phyloP scores from a whole-genome alignment of 208 protist genomes.

The Leishmania amazonensis region DNA sequence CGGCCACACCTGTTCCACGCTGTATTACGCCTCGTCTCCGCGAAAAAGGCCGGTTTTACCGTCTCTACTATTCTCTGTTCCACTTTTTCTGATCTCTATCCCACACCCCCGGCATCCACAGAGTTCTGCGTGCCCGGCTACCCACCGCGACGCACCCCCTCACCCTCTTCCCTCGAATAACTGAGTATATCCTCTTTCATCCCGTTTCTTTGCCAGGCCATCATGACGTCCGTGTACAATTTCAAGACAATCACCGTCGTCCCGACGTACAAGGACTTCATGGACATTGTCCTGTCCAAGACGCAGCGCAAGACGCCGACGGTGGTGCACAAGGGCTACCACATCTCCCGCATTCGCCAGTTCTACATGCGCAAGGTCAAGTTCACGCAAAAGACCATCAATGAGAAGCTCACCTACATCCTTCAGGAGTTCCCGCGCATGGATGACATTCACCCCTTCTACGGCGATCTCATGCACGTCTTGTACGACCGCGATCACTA shows the following conservation, averaged over 20 bases:
- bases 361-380: slow-evolving; percentile 99
- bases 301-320: slow-evolving; percentile 99
- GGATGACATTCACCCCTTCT: slow-evolving; percentile 99
- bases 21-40: background rate
- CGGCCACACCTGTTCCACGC: background rate
- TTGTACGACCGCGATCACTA: slow-evolving; percentile 99
- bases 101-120: background rate
- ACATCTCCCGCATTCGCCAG: slow-evolving; percentile 98
- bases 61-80: background rate
- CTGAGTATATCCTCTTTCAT: background rate
- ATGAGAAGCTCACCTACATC: slow-evolving; percentile 98
- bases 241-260: slow-evolving; percentile 99
- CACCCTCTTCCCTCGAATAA: background rate
- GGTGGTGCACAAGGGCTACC: slow-evolving; percentile 99
- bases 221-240: slow-evolving; percentile 95
- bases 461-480: slow-evolving; percentile 99
- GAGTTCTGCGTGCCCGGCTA: background rate
- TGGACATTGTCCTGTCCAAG: slow-evolving; percentile 99
- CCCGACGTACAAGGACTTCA: slow-evolving; percentile 98
- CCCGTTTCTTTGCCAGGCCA: background rate
- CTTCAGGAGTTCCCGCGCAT: slow-evolving; percentile 97
- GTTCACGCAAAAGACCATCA: slow-evolving; percentile 98
- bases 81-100: background rate
- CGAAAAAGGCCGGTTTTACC: background rate
- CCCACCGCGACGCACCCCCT: background rate